Percentiles rank a stretch among this genome's conserved stretches.
Conservation (phyloP, 1,284 basidiomycete genomes). For the Agroathelia rolfsii region DNA sequence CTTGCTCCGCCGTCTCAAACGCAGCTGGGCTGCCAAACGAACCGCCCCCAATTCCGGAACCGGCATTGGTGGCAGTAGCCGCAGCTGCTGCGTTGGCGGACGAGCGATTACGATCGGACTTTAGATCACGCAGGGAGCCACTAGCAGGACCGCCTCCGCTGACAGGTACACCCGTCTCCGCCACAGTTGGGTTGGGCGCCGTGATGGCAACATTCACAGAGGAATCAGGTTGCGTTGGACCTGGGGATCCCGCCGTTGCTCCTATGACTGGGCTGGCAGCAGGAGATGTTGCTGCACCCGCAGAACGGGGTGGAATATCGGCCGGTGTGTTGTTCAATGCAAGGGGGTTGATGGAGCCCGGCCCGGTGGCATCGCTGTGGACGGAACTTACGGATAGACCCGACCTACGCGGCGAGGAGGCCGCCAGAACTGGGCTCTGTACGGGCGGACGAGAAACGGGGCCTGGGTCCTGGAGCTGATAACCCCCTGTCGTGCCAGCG, state of each 20-base stretch:
- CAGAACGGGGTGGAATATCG: conserved; percentile 29
- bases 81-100: neutral
- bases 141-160: conserved; percentile 48
- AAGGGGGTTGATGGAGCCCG: conserved; percentile 43
- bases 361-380: conserved; percentile 9
- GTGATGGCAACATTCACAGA: conserved; percentile 23
- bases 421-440: conserved; percentile 12
- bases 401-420: conserved; percentile 5
- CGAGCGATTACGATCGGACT: too few species aligned
- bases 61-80: conserved; percentile 3
- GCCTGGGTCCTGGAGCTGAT: too few species aligned
- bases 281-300: conserved; percentile 14
- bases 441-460: conserved; percentile 9
- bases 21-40: neutral
- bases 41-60: conserved; percentile 6
- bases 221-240: conserved; percentile 15
- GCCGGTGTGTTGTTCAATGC: conserved; percentile 48
- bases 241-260: conserved; percentile 15
- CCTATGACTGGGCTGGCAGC: conserved; percentile 11
- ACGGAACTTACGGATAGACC: conserved; percentile 12
- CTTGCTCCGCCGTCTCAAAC: conserved; percentile 39
- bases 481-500: too few species aligned
- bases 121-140: conserved; percentile 49
- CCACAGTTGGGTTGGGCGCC: conserved; percentile 44
- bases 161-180: conserved; percentile 50